phyloP scores from a whole-genome alignment of 176 grass and related monocot species.

The Saccharum officinarum region DNA sequence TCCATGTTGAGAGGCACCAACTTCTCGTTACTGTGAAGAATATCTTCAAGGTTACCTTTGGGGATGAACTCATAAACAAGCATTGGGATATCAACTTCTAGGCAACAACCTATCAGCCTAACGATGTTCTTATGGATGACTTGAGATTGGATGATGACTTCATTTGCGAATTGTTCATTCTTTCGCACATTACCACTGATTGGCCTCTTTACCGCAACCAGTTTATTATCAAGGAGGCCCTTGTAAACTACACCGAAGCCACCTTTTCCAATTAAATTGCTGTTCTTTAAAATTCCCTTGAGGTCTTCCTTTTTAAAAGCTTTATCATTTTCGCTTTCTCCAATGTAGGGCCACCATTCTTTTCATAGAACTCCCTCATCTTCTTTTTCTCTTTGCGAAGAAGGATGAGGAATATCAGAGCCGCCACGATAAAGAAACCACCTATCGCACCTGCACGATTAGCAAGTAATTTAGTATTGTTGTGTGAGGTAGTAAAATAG shows the following conservation, averaged over 20 bases:
- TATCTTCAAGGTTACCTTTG: neutral
- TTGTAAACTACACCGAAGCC: neutral
- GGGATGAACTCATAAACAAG: neutral
- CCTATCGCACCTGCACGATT: neutral
- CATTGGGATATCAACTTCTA: neutral
- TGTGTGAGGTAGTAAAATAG: neutral
- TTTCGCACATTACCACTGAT: too few relatives aligned
- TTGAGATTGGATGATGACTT: neutral
- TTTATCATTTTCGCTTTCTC: neutral
- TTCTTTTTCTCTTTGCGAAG: slow-evolving; percentile 15
- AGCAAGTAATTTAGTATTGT: neutral
- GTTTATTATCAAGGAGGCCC: neutral
- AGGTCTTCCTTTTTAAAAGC: neutral
- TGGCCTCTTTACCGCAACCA: neutral
- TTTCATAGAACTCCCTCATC: neutral
- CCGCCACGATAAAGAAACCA: neutral
- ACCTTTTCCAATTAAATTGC: neutral
- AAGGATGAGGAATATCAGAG: neutral
- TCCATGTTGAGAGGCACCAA: neutral
- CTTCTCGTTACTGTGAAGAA: neutral
- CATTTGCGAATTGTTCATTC: neutral
- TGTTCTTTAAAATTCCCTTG: neutral
- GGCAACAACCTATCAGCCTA: neutral
- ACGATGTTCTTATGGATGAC: neutral
- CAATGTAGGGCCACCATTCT: neutral